Base-by-base conservation (phyloP, 306 rosid genomes). In the Crotalaria pallida region DNA sequence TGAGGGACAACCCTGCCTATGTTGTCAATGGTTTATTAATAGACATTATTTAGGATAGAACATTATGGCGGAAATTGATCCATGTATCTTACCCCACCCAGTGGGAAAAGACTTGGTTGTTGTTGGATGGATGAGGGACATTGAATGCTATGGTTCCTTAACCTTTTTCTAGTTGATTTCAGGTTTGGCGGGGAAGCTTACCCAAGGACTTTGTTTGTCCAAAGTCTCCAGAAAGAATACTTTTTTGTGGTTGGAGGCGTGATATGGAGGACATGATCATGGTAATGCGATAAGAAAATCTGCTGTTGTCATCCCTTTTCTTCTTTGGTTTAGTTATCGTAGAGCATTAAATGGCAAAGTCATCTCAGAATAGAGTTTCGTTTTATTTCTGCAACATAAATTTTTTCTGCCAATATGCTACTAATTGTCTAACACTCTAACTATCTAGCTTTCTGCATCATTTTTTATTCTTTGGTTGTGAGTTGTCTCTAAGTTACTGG, bases 181-280 rank as follows among this genome's bases (percentile, higher is more conserved):
- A 92, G 98, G 92, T 87, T 67, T 89, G 96, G 98, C 84, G 87
- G 81, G 96, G 98, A 82, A 89, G 80, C 87, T 82, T 87, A 58
- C 98, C 98, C 57, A 89, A 85, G 83, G 85, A 86, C 68, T 89
- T 89, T 74, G 65, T 83, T 76, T 88, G 79, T 82, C 94, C 90
- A 58, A 84, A 82, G 80, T 85, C 88, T 79, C 75, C 85, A 9
- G 96, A 92, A 85, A 92, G 71, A 82, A 92, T 92, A 73, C 96
- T 89, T 58, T 83, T 85, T 66, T 92, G 96, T 63, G 96, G 98
- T 79, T 92, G 98, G 98, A 79, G 98, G 56, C 96, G 94, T 76
- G 98, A 92, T 83, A 87, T 89, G 96, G 98, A 92, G 75, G 96
- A 89, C 78, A 92, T 92, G 94, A 85, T 92, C 84, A 84, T 84